phyloP scores from a whole-genome alignment of 1,284 basidiomycete genomes.

The Trichosporon inkin region DNA sequence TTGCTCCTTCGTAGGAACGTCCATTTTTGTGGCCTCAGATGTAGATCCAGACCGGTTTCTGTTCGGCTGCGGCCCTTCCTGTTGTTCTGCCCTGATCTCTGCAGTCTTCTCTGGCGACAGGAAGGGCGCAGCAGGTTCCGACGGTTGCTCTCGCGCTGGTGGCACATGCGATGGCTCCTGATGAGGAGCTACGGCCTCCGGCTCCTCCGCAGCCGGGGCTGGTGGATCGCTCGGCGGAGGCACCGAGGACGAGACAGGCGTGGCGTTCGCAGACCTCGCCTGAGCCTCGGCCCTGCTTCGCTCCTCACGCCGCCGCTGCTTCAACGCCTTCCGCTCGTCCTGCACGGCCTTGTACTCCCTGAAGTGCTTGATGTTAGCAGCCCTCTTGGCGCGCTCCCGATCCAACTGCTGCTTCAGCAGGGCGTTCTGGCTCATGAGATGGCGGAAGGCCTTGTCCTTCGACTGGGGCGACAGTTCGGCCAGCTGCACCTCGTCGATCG shows the following conservation, averaged over 20 bases:
- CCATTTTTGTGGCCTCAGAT: neutral
- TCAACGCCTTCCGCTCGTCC: conserved; percentile 25
- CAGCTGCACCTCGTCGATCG: neutral
- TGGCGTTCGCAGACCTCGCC: neutral
- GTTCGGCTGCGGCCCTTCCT: neutral
- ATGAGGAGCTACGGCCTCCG: neutral
- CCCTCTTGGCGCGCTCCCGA: conserved; percentile 22
- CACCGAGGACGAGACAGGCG: neutral
- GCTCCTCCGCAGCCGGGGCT: neutral
- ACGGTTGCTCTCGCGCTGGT: neutral
- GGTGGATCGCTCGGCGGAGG: neutral
- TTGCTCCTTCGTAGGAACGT: neutral
- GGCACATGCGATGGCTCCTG: neutral
- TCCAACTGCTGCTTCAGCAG: conserved; percentile 28
- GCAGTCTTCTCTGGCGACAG: neutral
- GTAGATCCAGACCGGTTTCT: neutral
- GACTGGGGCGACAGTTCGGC: neutral
- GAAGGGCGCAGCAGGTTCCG: neutral
- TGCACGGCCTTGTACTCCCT: conserved; percentile 36
- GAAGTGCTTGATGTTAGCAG: conserved; percentile 30
- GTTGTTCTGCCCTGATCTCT: neutral
- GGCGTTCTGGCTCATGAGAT: conserved; percentile 29
- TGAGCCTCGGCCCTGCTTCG: neutral
- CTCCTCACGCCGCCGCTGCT: conserved; percentile 26
- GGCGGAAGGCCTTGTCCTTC: conserved; percentile 16